These are phyloP conservation scores for Cymodocea nodosa DNA, from an alignment of 116 monocot species.

Conservation along the genomic window DNA sequence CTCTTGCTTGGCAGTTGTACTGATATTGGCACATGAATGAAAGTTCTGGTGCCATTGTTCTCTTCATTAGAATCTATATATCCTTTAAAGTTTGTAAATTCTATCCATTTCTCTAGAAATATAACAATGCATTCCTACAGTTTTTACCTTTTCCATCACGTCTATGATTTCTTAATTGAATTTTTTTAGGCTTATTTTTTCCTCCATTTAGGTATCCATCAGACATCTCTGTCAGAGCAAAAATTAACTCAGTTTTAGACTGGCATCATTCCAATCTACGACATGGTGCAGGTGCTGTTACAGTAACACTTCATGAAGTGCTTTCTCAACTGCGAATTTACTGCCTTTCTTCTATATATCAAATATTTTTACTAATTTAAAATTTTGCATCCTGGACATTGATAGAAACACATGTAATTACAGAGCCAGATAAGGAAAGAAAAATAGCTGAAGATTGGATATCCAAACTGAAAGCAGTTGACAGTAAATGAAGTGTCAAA, in stretches of 20 bases:
- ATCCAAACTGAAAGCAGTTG: background rate
- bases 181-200: no score
- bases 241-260: slow-evolving; percentile 78
- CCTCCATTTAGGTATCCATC: slow-evolving; percentile 62
- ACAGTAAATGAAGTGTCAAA: background rate
- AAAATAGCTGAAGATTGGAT: background rate
- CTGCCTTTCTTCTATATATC: background rate
- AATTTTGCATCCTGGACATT: background rate
- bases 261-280: slow-evolving; percentile 96
- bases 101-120: no score
- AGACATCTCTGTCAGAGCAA: slow-evolving; percentile 55
- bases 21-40: no score
- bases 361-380: background rate
- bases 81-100: no score
- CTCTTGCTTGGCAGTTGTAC: no score
- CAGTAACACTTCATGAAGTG: background rate
- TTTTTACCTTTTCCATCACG: no score
- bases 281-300: slow-evolving; percentile 40
- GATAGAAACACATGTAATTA: background rate
- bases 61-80: no score
- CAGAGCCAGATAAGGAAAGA: background rate
- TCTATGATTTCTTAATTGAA: no score
- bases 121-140: no score
- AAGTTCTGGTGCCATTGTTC: no score
- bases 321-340: background rate